Evolutionary conservation across 148 eudicot genomes (phyloP), one percentile per base, ranked within the genome.

Genomic region (Vaccinium macrocarpon): DNA sequence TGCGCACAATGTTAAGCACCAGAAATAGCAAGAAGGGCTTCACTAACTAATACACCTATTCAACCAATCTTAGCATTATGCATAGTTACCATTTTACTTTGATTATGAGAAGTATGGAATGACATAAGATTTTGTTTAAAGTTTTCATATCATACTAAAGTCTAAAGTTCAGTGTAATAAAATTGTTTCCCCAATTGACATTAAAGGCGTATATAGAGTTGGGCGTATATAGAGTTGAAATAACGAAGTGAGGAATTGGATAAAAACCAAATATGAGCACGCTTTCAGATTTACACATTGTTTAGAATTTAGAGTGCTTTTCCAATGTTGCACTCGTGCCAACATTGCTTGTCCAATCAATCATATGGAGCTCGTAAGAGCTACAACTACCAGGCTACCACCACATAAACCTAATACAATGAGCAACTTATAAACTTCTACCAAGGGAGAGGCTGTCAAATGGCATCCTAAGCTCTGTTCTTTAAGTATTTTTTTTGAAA

Each of bases 1-100:
- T 21, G 21, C n/a, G 71, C 23, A 64, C 81, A 19, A 38, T 82
- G 83, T 87, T 78, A 89, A 84, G 53, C 62, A 59, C 35, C 46
- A 13, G 59, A 84, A 21, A 74, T 11, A 49, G 38, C 27, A 15
- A 52, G 29, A 52, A 38, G 9, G 25, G 16, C 29, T 83, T 55
- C 16, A 66, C 64, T 79, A 38, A 59, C 35, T 46, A 46, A 16
- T 35, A 11, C 82, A 79, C 49, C 32, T 6, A 84, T 16, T 21
- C 23, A 62, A 27, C 25, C 55, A 82, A 76, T 19, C 48, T 32
- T 6, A 27, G 56, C n/a, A 27, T 55, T 6, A 23, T 27, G 11
- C 64, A 15, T 15, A 1, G 25, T 78, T 78, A 5, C 19, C 23
- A 53, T 78, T 18, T 5, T 48, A 78, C 53, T 29, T 52, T 12